phyloP scores from a whole-genome alignment of 306 rosid genomes.

The Cicer bijugum region DNA sequence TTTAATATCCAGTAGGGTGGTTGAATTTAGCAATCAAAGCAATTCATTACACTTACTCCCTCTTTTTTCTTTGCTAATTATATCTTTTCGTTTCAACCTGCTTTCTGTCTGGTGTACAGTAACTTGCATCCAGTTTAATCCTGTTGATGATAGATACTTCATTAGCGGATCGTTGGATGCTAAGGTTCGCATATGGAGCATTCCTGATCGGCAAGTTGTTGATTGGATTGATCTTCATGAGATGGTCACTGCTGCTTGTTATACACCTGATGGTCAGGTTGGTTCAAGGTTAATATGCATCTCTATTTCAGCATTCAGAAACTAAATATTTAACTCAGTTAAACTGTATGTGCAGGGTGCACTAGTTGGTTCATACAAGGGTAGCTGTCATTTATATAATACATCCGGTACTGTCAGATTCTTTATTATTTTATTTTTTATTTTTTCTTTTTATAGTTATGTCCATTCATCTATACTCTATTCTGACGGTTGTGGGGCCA shows the following conservation, averaged over 20 bases:
- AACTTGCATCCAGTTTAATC: conserved; percentile 99
- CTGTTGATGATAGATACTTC: conserved; percentile 96
- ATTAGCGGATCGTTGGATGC: conserved; percentile 98
- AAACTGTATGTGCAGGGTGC: conserved; percentile 77
- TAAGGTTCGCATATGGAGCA: conserved; percentile 99
- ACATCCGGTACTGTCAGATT: conserved; percentile 68
- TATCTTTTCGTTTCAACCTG: conserved; percentile 49
- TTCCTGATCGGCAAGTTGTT: conserved; percentile 89
- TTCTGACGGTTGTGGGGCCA: conserved; percentile 38
- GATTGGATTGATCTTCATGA: conserved; percentile 96
- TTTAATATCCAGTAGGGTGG: conserved; percentile 24
- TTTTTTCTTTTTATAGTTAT: not conserved
- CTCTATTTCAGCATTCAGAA: not conserved
- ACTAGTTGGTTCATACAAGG: conserved; percentile 91
- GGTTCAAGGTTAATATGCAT: conserved; percentile 47
- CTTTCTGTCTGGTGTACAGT: conserved; percentile 69
- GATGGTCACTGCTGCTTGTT: conserved; percentile 99
- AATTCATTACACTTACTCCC: conserved; percentile 2
- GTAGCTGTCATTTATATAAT: conserved; percentile 86
- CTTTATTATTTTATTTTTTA: conserved; percentile 6
- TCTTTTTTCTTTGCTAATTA: conserved; percentile 50
- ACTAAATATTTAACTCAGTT: conserved; percentile 27
- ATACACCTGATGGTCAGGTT: conserved; percentile 99
- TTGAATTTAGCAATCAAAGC: conserved; percentile 38
- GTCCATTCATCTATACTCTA: not conserved